Conservation (phyloP, 371 early-diverging fungal species). For the Lichtheimia ramosa region DNA sequence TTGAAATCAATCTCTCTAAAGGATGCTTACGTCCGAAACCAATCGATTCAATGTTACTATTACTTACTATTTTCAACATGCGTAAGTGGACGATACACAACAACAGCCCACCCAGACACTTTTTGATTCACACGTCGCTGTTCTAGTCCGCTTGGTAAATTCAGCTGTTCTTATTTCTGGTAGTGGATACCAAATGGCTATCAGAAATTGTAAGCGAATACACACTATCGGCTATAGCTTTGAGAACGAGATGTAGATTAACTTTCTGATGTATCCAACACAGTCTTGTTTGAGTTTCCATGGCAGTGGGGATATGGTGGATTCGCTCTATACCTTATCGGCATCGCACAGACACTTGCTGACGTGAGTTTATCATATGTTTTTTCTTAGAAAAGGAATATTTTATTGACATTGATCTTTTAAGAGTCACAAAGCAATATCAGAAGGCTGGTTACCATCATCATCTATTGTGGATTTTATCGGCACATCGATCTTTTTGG, state of each 20-base stretch:
- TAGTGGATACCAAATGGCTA: slow-evolving; percentile 9
- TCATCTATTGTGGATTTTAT: slow-evolving; percentile 7
- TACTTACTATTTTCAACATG: slow-evolving; percentile 19
- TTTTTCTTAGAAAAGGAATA: too few relatives aligned
- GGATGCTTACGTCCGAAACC: slow-evolving; percentile 25
- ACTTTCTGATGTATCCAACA: too few relatives aligned
- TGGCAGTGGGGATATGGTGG: slow-evolving; percentile 32
- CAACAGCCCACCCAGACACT: neutral
- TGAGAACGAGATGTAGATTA: neutral
- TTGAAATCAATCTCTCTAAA: slow-evolving; percentile 8
- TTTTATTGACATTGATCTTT: neutral
- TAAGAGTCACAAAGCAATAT: slow-evolving; percentile 30
- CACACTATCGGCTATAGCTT: neutral
- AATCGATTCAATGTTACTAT: slow-evolving; percentile 21
- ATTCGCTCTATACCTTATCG: slow-evolving; percentile 27
- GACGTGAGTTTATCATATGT: slow-evolving; percentile 11
- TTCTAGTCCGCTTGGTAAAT: slow-evolving; percentile 19
- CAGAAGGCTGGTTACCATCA: slow-evolving; percentile 26
- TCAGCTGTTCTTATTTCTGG: slow-evolving; percentile 19
- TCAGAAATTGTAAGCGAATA: slow-evolving; percentile 19
- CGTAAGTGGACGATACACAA: slow-evolving; percentile 18
- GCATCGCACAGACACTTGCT: slow-evolving; percentile 30
- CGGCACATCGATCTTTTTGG: neutral
- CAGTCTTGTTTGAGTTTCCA: slow-evolving; percentile 21
- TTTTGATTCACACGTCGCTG: neutral